A percentile compares a stretch with the other conserved stretches of the same genome.
These are phyloP conservation scores for Alternaria viburni DNA, from an alignment of 2,329 filamentous ascomycete species.

Conservation along the genomic window DNA sequence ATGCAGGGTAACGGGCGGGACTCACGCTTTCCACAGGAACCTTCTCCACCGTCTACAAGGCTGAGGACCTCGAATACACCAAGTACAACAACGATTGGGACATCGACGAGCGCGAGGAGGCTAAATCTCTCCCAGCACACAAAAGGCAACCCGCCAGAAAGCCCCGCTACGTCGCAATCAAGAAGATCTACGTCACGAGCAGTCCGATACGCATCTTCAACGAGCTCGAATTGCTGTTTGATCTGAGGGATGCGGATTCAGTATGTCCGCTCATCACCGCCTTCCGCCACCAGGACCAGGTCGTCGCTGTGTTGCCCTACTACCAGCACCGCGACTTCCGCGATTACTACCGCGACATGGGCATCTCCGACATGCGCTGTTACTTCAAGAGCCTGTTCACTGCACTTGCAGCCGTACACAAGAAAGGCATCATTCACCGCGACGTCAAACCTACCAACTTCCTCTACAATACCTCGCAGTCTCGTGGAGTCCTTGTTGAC, in stretches of 20 bases:
- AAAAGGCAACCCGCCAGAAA: conserved; percentile 56
- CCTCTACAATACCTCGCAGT: conserved; percentile 81
- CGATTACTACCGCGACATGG: conserved; percentile 91
- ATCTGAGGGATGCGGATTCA: conserved; percentile 79
- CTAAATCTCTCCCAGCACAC: conserved; percentile 74
- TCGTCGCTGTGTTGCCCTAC: conserved; percentile 92
- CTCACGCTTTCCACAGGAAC: conserved; percentile 68
- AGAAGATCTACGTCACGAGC: conserved; percentile 99
- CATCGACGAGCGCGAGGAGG: conserved; percentile 66
- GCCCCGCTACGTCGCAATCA: conserved; percentile 89
- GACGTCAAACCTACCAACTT: conserved; percentile 99
- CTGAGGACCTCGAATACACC: conserved; percentile 88
- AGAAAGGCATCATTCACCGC: conserved; percentile 83
- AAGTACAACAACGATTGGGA: conserved; percentile 89
- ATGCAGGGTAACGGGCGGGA: conserved; percentile 33
- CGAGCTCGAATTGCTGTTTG: conserved; percentile 90
- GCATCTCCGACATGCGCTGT: conserved; percentile 81
- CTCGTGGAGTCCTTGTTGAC: conserved; percentile 92
- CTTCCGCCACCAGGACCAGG: conserved; percentile 93
- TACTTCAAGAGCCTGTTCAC: conserved; percentile 90
- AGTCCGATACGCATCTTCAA: conserved; percentile 93
- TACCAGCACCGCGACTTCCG: conserved; percentile 96
- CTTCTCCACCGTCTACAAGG: conserved; percentile 99
- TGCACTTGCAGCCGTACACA: conserved; percentile 82
- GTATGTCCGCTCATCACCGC: conserved; percentile 97